These are phyloP conservation scores for Epichloe typhina DNA, from an alignment of 2,329 filamentous ascomycete species.

Conservation along the genomic window DNA sequence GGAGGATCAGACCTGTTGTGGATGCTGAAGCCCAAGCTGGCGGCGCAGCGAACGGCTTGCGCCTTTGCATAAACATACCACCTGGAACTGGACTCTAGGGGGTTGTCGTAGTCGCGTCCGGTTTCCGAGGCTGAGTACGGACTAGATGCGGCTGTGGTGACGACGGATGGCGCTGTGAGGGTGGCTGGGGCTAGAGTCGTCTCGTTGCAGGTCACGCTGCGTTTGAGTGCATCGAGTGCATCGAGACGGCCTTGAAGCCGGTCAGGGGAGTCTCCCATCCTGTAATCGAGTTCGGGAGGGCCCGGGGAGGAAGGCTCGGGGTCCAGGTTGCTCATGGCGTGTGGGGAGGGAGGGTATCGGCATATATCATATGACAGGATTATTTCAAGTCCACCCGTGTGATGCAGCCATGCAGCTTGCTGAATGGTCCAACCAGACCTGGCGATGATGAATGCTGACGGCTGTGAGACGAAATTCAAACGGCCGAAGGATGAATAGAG, in stretches of 20 bases:
- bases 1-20: conserved; percentile 28
- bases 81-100: conserved; percentile 28
- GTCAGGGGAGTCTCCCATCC: background rate
- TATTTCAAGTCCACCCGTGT: background rate
- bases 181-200: background rate
- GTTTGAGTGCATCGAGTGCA: conserved; percentile 7
- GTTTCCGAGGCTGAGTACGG: conserved; percentile 17
- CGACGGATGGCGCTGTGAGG: conserved; percentile 5
- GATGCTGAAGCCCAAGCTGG: conserved; percentile 29
- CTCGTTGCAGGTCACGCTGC: conserved; percentile 2
- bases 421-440: background rate
- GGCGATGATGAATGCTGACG: background rate
- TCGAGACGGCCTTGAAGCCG: conserved; percentile 4
- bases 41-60: conserved; percentile 30
- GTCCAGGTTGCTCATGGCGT: background rate
- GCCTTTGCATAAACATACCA: conserved; percentile 30
- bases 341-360: background rate
- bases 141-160: conserved; percentile 15
- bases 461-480: background rate
- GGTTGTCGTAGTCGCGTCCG: conserved; percentile 28
- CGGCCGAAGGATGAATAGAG: background rate
- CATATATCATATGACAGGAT: too few species aligned
- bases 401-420: background rate
- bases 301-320: background rate
- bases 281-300: background rate